Base-by-base conservation (phyloP, 495 filamentous ascomycete genomes). In the Penicillium canariense region DNA sequence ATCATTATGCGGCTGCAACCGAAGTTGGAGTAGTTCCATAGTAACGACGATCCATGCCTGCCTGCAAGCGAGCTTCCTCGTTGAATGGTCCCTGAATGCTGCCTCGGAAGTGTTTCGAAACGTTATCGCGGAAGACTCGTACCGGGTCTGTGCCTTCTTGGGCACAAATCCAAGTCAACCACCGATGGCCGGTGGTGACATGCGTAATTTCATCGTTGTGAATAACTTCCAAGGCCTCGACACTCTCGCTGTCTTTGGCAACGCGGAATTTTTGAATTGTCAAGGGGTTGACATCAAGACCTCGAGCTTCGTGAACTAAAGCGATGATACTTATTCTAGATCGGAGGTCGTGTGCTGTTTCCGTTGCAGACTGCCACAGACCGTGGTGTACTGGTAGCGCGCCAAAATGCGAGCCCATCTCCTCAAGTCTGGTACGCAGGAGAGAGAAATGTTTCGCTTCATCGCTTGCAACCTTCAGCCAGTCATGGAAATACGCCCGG, bases 161-260 rank as follows among this genome's bases (percentile, higher is more conserved):
- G 11, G 68, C 63, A 51, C 78, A 81, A 17, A 81, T 80, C 78
- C 78, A 81, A 4, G 70, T 74, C 20, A 81, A 55, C 78, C 78
- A 81, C 10, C 78, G 60, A 44, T 81, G 77, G 11, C 78, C 78
- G 5, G 78, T 81, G 0, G 78, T 80, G n/a, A 81, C 78, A 48
- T 81, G 78, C 0, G 78, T 81, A 27, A 81, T 79, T 44, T 81
- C 78, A 40, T 81, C 78, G 25, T 80, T 78, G 15, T 81, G 78
- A 18, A 81, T 81, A 3, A 81, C 55, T 39, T 73, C 75, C 44
- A 81, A 56, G 2, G 63, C 58, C 26, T 70, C 59, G 15, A 79
- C 77, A 22, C 77, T 81, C 40, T 77, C 75, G 6, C 14, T 48
- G 32, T 81, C 78, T 14, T 62, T 60, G 0, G 75, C 70, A 35